Evolutionary conservation across 371 early-diverging fungal species (phyloP).

Genomic region (Actinomucor elegans): DNA sequence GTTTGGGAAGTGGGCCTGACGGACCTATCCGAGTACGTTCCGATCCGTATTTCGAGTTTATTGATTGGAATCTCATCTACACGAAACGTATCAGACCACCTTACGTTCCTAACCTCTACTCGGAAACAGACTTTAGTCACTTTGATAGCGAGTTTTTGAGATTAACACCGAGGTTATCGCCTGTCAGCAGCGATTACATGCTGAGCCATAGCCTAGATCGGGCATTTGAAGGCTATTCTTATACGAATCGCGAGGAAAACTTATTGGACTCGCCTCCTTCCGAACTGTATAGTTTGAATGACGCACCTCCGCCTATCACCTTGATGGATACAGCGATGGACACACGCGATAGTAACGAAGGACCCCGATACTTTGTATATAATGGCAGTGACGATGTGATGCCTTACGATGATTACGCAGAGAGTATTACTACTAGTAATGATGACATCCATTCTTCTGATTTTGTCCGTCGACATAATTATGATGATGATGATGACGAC

Average conservation of each 20-base stretch:
- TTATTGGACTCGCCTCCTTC: slow-evolving; percentile 17
- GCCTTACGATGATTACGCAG: slow-evolving; percentile 19
- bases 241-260: slow-evolving; percentile 29
- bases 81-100: slow-evolving; percentile 60
- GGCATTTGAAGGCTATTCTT: slow-evolving; percentile 60
- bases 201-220: slow-evolving; percentile 50
- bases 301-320: slow-evolving; percentile 14
- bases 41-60: slow-evolving; percentile 65
- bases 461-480: slow-evolving; percentile 5
- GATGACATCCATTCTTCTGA: slow-evolving; percentile 18
- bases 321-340: slow-evolving; percentile 8
- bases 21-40: slow-evolving; percentile 53
- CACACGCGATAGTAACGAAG: background rate
- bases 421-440: slow-evolving; percentile 6
- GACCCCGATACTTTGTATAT: slow-evolving; percentile 14
- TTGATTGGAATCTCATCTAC: slow-evolving; percentile 71
- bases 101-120: slow-evolving; percentile 48
- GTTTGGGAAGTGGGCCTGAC: slow-evolving; percentile 58
- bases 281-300: slow-evolving; percentile 16
- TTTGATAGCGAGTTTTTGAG: slow-evolving; percentile 64
- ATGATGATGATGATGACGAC: background rate
- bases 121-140: slow-evolving; percentile 59
- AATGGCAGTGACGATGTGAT: slow-evolving; percentile 19
- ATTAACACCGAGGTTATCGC: slow-evolving; percentile 49
- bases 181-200: slow-evolving; percentile 40